Base-by-base conservation (phyloP, 257 asterid genomes). In the Salvia hispanica region DNA sequence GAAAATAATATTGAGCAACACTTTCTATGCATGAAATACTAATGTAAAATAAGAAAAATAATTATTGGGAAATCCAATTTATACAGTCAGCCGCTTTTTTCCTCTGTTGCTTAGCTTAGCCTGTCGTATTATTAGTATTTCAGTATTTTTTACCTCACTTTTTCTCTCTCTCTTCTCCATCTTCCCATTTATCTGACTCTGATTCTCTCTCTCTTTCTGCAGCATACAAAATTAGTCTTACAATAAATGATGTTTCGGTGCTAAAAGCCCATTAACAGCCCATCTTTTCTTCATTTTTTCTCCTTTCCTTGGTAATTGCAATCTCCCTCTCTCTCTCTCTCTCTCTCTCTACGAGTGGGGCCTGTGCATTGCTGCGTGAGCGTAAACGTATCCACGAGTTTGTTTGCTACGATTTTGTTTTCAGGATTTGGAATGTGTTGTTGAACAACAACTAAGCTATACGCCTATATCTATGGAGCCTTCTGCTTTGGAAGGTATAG, bases 211-310 rank as follows among this genome's bases (percentile, higher is more conserved):
- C 66, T 64, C 21, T 54, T 71, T 62, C 76, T 69, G 8, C 73
- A 31, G 21, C 21, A 18, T 18, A 18, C 21, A 18, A 18, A 72
- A 75, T 72, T 67, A 70, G 72, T 66, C 75, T 72, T 59, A 74
- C 73, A 60, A 66, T 54, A 44, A 66, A 68, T 76, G 84, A 76
- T 72, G 87, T 72, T 73, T 78, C 79, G 86, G 84, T 79, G 79
- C 81, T 80, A 84, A 78, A 62, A 78, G 84, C 85, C 86, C 89
- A 85, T 77, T 84, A 66, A 77, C 79, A 82, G 58, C 83, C 85
- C 91, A 77, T 79, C 76, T 74, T 25, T 25, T 25, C 31, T 81
- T 69, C 85, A 81, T 77, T 85, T 78, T 73, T 62, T 74, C 74
- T 40, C 77, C 72, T 63, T 59, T 61, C 62, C 78, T 77, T 63